A percentile compares a stretch with the other conserved stretches of the same genome.
These are phyloP conservation scores for Taxillus chinensis DNA, from an alignment of 164 flowering plant species.

Conservation along the genomic window DNA sequence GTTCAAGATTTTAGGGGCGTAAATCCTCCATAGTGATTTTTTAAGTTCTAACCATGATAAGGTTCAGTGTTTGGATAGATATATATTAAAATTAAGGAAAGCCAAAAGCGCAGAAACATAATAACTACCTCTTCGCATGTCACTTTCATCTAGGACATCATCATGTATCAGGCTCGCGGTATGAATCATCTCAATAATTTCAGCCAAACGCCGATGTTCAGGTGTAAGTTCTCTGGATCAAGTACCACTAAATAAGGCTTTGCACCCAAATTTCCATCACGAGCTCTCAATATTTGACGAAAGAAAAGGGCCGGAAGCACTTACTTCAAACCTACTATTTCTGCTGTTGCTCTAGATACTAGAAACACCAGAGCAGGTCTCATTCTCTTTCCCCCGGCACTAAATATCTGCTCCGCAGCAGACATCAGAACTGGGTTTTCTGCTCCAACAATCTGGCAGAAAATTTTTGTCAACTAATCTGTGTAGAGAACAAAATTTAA, in stretches of 20 bases:
- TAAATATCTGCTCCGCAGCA: slow-evolving; percentile 94
- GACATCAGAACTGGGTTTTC: slow-evolving; percentile 90
- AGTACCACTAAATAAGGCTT: too few species aligned
- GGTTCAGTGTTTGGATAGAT: too few species aligned
- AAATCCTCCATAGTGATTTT: too few species aligned
- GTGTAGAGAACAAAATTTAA: neutral
- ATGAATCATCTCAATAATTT: slow-evolving; percentile 96
- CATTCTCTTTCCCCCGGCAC: slow-evolving; percentile 99
- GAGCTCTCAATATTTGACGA: neutral
- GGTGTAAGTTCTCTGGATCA: slow-evolving; percentile 66
- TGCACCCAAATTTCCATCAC: neutral
- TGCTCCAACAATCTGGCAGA: slow-evolving; percentile 81
- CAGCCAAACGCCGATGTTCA: slow-evolving; percentile 88
- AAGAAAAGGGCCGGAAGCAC: slow-evolving; percentile 8
- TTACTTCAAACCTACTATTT: slow-evolving; percentile 60
- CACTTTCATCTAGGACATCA: slow-evolving; percentile 91
- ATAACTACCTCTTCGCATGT: slow-evolving; percentile 67
- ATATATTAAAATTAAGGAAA: too few species aligned
- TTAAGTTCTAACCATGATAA: too few species aligned
- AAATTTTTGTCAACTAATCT: slow-evolving; percentile 20
- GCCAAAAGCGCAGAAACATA: too few species aligned
- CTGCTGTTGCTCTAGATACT: slow-evolving; percentile 82
- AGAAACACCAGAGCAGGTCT: slow-evolving; percentile 92
- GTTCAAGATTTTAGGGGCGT: too few species aligned
- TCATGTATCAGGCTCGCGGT: slow-evolving; percentile 97